Base-by-base conservation (phyloP, 73 alveolate genomes). In the Paramecium pentaurelia region DNA sequence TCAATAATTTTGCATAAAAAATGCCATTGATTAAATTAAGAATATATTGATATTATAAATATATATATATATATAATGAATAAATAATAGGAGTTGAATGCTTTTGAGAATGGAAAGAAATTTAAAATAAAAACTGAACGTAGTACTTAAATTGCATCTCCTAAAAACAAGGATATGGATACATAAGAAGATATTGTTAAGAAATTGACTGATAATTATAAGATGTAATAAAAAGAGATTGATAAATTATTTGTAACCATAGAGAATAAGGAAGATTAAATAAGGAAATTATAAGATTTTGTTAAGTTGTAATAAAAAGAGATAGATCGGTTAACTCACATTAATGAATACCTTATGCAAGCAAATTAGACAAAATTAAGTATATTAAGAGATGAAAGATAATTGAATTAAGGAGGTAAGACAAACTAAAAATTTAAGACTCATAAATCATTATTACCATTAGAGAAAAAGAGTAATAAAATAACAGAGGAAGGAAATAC, bases 321-420 rank as follows among this genome's bases (percentile, higher is more conserved):
- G 49, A 75, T 75, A 1, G 58, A 75, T 22, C 25, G 88, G 6
- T 75, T 75, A 27, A 75, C 68, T 37, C 60, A 75, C 6, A 75
- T 75, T 1, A 75, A 75, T 38, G 88, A 75, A 37, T 75, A 75
- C 22, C 34, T 75, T 14, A 6, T 75, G 42, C 42, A 75, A 7
- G 58, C 88, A 6, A 75, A 75, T 75, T 4, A 75, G 37, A 18
- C 58, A 10, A 75, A 75, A 75, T 40, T 75, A 37, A 75, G 34
- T 22, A 30, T 75, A 16, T 37, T 75, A n/a, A 75, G 88, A 75
- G 88, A 75, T 37, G 88, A 75, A 45, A 75, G 88, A n/a, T 28
- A 68, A 68, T 14, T 75, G 40, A 75, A 34, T 75, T n/a, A 75
- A 37, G 60, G 58, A 8, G 10, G 34, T n/a, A 54, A 54, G 9